Percentiles rank a stretch among this genome's conserved stretches.
phyloP scores from a whole-genome alignment of 163 green algal genomes.

The Volvox carteri region DNA sequence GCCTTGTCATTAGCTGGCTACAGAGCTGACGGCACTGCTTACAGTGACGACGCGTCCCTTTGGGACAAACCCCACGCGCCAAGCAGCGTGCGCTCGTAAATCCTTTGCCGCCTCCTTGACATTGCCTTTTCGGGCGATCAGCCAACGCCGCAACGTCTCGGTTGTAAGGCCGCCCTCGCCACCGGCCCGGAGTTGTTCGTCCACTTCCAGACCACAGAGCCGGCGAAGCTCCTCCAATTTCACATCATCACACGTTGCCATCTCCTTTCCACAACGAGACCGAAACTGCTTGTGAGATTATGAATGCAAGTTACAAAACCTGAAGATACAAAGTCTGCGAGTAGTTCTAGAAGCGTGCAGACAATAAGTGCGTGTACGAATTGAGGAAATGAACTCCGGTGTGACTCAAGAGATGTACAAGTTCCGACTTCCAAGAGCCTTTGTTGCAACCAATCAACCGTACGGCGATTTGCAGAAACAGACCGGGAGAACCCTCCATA shows the following conservation, averaged over 20 bases:
- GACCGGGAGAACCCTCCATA: too few relatives aligned
- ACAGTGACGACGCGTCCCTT: constrained; percentile 43
- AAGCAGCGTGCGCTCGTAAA: constrained; percentile 48
- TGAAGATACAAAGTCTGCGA: too few relatives aligned
- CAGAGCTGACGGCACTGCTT: too few relatives aligned
- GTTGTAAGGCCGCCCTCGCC: constrained; percentile 45
- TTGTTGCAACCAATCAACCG: too few relatives aligned
- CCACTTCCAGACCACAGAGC: constrained; percentile 15
- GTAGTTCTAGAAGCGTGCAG: too few relatives aligned
- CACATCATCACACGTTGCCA: neutral
- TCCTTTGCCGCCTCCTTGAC: constrained; percentile 28
- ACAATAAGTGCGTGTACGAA: too few relatives aligned
- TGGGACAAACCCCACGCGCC: constrained; percentile 23
- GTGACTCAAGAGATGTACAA: too few relatives aligned
- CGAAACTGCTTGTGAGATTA: neutral
- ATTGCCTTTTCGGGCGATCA: constrained; percentile 47
- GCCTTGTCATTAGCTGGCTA: too few relatives aligned
- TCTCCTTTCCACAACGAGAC: neutral
- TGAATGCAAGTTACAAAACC: too few relatives aligned
- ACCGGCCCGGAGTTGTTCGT: neutral
- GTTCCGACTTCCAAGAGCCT: too few relatives aligned
- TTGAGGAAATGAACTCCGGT: too few relatives aligned
- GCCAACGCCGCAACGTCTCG: constrained; percentile 40
- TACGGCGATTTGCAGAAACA: too few relatives aligned
- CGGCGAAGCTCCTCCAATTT: neutral